Base-by-base conservation (phyloP, 805 yeast species). In the Pichia gijzeniarum region DNA sequence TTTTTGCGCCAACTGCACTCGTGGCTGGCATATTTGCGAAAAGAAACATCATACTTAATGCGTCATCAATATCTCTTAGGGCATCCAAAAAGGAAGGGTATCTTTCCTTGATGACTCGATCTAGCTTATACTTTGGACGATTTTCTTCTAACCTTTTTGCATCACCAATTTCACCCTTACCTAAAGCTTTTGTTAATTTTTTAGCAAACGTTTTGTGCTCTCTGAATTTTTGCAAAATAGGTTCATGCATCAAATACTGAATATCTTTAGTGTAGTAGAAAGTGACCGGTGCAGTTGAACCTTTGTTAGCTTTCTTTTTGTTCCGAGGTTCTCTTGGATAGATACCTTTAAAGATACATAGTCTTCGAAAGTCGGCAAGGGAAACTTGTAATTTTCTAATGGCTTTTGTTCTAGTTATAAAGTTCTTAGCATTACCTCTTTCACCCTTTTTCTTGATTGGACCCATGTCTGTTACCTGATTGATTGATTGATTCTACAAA, bases 281-380 rank as follows among this genome's bases (percentile, higher is more conserved):
- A 3, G 99, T 93, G 20, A 85, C 84, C 39, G 95, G 95, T 21
- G 95, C 95, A 7, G 97, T 87, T n/a, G 96, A 85, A 19, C 99
- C 98, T 68, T 88, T 93, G 68, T 89, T 91, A 49, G 97, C 96
- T 74, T 88, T 90, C 79, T 85, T 88, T 71, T 90, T 93, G 68
- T 87, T 88, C 57, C 90, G 74, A 39, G 98, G 98, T 62, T 89
- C 97, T 64, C 99, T 79, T 44, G 99, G 99, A 63, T 88, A 93
- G 53, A 93, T 90, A 43, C 99, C 99, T 67, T 93, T 93, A 76
- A 93, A 88, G 63, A 93, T 93, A 75, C 99, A 93, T 61, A 93
- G 75, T 60, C 99, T 80, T 70, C 96, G 81, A 77, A 93, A 93
- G 69, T 93, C 99, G 12, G 97, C 97, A 41, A 93, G 73, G 2